phyloP scores from a whole-genome alignment of 164 flowering plant genomes.

The Protea cynaroides region DNA sequence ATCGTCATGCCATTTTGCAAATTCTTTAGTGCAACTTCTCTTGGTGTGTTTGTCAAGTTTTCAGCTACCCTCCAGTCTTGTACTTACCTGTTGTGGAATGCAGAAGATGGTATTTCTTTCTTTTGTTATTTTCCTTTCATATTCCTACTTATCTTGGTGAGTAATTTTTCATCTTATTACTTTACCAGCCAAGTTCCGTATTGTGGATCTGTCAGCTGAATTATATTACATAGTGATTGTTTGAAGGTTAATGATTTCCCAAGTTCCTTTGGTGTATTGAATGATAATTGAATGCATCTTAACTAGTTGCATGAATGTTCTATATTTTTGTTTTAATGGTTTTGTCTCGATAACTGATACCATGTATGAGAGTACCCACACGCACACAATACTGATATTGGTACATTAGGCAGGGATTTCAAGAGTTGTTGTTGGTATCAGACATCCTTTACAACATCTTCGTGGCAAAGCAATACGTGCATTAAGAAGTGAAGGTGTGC shows the following conservation, averaged over 20 bases:
- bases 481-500: constrained; percentile 69
- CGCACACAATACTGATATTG: constrained; percentile 9
- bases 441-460: constrained; percentile 83
- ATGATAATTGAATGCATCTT: neutral
- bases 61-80: neutral
- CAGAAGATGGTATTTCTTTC: neutral
- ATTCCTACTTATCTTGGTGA: neutral
- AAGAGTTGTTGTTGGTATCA: constrained; percentile 83
- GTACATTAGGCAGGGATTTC: constrained; percentile 77
- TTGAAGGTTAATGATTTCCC: neutral
- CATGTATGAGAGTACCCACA: too few species aligned
- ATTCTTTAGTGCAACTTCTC: neutral
- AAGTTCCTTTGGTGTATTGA: neutral
- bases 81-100: neutral
- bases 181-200: neutral
- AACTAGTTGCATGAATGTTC: neutral
- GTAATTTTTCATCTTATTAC: neutral
- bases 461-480: constrained; percentile 71
- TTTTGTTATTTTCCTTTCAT: neutral
- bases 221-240: neutral
- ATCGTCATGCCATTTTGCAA: neutral
- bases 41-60: neutral
- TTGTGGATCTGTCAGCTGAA: neutral
- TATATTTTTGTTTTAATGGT: neutral
- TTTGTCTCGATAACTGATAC: constrained; percentile 8